phyloP scores from a whole-genome alignment of 306 rosid species.

The Cucumis hystrix region DNA sequence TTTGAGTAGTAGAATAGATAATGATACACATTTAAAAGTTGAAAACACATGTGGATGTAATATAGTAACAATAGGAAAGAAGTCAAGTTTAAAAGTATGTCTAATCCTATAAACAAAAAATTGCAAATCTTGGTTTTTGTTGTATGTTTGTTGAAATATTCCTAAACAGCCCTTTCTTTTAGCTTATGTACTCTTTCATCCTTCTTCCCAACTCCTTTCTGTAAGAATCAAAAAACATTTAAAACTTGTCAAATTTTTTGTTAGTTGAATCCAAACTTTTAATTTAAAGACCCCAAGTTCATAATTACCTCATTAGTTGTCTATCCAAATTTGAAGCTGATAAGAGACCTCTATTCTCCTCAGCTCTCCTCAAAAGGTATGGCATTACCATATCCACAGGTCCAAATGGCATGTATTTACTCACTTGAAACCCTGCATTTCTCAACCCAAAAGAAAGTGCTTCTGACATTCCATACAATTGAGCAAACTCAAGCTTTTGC shows the following conservation, averaged over 20 bases:
- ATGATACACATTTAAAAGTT: not conserved
- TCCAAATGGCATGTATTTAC: constrained; percentile 95
- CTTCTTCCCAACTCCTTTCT: constrained; percentile 65
- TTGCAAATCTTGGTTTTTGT: not conserved
- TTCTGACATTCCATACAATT: constrained; percentile 83
- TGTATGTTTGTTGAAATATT: not conserved
- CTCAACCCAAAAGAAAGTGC: constrained; percentile 67
- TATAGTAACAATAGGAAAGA: not conserved
- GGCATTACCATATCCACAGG: constrained; percentile 68
- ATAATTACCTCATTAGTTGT: constrained; percentile 43
- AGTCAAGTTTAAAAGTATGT: not conserved
- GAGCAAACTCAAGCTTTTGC: constrained; percentile 77
- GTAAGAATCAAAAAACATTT: not conserved
- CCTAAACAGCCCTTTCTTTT: not conserved
- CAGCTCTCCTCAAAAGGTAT: constrained; percentile 79
- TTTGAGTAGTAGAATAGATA: no score
- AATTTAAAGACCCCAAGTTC: no score
- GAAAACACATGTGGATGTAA: not conserved
- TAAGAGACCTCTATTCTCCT: constrained; percentile 75
- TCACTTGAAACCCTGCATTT: constrained; percentile 89
- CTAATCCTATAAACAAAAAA: not conserved
- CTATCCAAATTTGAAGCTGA: constrained; percentile 65
- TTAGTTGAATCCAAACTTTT: not conserved
- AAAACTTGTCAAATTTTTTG: not conserved
- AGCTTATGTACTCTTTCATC: constrained; percentile 7